A percentile compares a stretch with the other conserved stretches of the same genome.
These are phyloP conservation scores for Phytophthora fragariae DNA, from an alignment of 352 stramenopile genomes.

Conservation along the genomic window DNA sequence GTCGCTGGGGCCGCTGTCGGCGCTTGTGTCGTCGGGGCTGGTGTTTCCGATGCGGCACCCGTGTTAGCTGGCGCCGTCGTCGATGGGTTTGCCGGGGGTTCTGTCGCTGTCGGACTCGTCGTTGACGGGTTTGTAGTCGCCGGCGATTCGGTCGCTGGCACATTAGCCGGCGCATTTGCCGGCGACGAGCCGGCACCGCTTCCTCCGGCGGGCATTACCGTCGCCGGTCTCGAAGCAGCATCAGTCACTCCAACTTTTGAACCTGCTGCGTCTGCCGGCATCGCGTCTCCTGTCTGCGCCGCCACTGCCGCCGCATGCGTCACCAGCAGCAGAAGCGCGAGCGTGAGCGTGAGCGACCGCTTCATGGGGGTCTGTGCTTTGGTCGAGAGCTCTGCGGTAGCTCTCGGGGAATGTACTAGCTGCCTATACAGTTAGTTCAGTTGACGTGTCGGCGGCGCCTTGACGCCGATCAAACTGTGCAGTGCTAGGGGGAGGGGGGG, in stretches of 20 bases:
- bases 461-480: constrained; percentile 16
- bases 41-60: background rate
- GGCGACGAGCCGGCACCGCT: constrained; percentile 1
- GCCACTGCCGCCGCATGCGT: background rate
- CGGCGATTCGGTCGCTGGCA: constrained; percentile 12
- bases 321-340: constrained; percentile 28
- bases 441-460: background rate
- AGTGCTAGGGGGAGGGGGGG: background rate
- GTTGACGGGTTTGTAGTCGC: background rate
- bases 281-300: constrained; percentile 25
- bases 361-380: constrained; percentile 25
- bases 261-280: constrained; percentile 13
- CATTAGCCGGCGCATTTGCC: constrained; percentile 8
- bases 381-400: constrained; percentile 1
- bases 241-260: constrained; percentile 12
- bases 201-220: constrained; percentile 27
- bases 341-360: constrained; percentile 19
- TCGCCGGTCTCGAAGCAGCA: constrained; percentile 9
- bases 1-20: constrained; percentile 14
- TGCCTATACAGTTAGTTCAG: constrained; percentile 27
- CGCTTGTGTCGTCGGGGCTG: background rate
- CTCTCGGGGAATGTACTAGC: constrained; percentile 2
- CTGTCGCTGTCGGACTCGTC: constrained; percentile 11
- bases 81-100: background rate
- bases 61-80: background rate